phyloP scores from a whole-genome alignment of 371 early-diverging fungal genomes.

The Funneliformis caledonium region DNA sequence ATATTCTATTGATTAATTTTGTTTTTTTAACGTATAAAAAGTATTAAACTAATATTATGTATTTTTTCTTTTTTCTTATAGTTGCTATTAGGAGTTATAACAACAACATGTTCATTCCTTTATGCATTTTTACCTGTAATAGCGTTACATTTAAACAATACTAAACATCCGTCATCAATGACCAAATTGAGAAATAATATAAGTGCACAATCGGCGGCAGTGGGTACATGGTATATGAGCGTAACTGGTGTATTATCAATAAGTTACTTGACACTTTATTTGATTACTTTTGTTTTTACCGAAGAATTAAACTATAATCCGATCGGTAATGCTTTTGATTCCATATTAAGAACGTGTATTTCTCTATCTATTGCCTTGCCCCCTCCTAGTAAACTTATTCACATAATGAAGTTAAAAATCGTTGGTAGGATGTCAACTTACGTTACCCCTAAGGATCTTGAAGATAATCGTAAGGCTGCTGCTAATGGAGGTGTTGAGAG shows the following conservation, averaged over 20 bases:
- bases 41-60: too few species aligned
- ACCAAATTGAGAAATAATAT: background rate
- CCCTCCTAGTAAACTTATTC: constrained; percentile 9
- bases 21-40: too few species aligned
- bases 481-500: too few species aligned
- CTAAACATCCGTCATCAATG: background rate
- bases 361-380: constrained; percentile 19
- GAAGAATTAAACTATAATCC: background rate
- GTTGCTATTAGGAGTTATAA: constrained; percentile 22
- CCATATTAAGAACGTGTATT: background rate
- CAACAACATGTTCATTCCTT: constrained; percentile 9
- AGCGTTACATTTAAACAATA: background rate
- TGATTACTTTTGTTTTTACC: constrained; percentile 1
- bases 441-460: background rate
- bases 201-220: constrained; percentile 22
- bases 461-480: too few species aligned
- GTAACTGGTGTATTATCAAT: constrained; percentile 21
- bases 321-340: constrained; percentile 15
- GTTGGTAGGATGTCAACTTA: constrained; percentile 2
- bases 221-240: constrained; percentile 32
- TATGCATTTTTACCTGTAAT: constrained; percentile 21
- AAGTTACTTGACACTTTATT: constrained; percentile 18
- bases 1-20: too few species aligned
- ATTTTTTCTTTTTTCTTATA: background rate
- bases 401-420: constrained; percentile 9